These are phyloP conservation scores for Epichloe coenophiala DNA, from an alignment of 2,329 filamentous ascomycete species.

Conservation along the genomic window DNA sequence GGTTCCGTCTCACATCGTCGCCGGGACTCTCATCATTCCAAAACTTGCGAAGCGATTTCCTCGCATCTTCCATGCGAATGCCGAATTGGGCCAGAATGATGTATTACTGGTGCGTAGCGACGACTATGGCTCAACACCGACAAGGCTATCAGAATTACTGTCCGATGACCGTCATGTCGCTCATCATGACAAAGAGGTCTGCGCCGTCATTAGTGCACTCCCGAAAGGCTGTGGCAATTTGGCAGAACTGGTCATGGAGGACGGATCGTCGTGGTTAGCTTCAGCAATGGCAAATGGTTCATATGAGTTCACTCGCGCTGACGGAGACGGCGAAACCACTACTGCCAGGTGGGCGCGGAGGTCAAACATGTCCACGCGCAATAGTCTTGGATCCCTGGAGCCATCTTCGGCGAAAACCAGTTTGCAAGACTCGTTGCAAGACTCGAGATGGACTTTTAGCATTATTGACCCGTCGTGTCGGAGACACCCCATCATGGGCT, in stretches of 20 bases:
- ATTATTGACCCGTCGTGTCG: slow-evolving; percentile 56
- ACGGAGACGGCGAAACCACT: slow-evolving; percentile 41
- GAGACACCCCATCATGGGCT: slow-evolving; percentile 63
- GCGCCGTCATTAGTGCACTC: slow-evolving; percentile 56
- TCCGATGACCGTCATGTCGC: slow-evolving; percentile 32
- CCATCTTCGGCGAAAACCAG: slow-evolving; percentile 11
- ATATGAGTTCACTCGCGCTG: slow-evolving; percentile 51
- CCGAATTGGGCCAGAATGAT: slow-evolving; percentile 53
- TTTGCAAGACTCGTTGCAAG: slow-evolving; percentile 16
- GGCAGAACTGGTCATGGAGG: slow-evolving; percentile 52
- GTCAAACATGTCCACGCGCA: slow-evolving; percentile 10
- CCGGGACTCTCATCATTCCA: slow-evolving; percentile 41
- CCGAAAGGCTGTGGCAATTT: slow-evolving; percentile 34
- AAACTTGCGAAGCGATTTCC: slow-evolving; percentile 48
- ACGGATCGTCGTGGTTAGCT: slow-evolving; percentile 46
- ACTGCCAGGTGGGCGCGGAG: slow-evolving; percentile 59
- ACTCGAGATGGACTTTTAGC: slow-evolving; percentile 60
- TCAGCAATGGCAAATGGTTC: slow-evolving; percentile 39
- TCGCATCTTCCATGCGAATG: slow-evolving; percentile 48
- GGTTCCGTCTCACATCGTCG: slow-evolving; percentile 51
- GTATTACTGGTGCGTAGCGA: slow-evolving; percentile 59
- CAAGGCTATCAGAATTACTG: slow-evolving; percentile 13
- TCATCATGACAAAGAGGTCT: slow-evolving; percentile 36
- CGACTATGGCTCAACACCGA: slow-evolving; percentile 35
- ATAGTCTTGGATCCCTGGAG: slow-evolving; percentile 7